Percentiles rank a stretch among this genome's conserved stretches.
Evolutionary conservation across 257 asterid species (phyloP).

Genomic region (Salvia miltiorrhiza): DNA sequence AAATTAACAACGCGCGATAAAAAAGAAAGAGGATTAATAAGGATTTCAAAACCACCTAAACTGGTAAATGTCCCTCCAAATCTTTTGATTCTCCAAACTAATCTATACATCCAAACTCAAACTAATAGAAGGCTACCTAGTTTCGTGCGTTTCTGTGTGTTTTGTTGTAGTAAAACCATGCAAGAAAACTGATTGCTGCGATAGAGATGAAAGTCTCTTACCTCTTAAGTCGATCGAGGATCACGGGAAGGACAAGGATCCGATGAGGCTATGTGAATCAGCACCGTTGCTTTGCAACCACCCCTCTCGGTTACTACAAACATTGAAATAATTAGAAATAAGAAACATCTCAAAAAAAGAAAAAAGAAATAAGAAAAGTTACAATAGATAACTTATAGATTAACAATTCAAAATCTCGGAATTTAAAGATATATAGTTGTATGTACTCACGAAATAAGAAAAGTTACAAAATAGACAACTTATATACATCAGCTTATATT

Average conservation of each 20-base stretch:
- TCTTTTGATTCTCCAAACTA: not conserved
- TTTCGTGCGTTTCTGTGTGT: not conserved
- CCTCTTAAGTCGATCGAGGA: conserved; percentile 51
- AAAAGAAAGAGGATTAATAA: not conserved
- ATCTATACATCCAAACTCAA: not conserved
- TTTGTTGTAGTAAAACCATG: not conserved
- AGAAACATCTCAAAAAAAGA: too few relatives aligned
- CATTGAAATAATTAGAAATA: not conserved
- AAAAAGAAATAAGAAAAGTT: too few relatives aligned
- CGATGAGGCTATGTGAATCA: conserved; percentile 45
- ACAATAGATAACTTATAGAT: too few relatives aligned
- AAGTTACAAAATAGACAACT: too few relatives aligned
- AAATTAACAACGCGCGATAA: too few relatives aligned
- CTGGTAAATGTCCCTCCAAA: not conserved
- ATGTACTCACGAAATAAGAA: not conserved
- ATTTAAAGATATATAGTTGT: not conserved
- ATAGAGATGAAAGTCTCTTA: conserved; percentile 13
- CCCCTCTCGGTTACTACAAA: conserved; percentile 60
- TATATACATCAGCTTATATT: not conserved
- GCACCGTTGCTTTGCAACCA: conserved; percentile 55
- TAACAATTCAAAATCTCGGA: too few relatives aligned
- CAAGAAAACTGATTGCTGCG: not conserved
- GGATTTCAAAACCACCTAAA: not conserved
- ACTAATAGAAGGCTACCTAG: not conserved
- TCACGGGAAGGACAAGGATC: conserved; percentile 51